These are phyloP conservation scores for Allomyces macrogynus DNA, from an alignment of 192 early-diverging fungal genomes.

Conservation along the genomic window DNA sequence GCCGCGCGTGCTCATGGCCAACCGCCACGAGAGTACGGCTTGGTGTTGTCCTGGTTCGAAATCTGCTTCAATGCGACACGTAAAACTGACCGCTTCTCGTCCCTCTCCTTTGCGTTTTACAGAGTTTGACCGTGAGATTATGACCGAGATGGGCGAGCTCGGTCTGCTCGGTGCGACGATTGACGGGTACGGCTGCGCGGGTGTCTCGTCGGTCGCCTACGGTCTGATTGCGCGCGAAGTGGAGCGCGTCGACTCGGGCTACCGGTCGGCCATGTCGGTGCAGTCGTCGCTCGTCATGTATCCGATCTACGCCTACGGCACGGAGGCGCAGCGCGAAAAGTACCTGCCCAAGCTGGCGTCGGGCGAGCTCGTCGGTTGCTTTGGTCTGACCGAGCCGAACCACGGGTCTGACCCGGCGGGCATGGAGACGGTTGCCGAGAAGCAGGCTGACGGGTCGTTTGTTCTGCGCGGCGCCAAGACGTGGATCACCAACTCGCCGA, in stretches of 20 bases:
- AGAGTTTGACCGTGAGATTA: conserved; percentile 76
- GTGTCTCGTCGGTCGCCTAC: conserved; percentile 91
- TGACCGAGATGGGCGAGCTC: conserved; percentile 81
- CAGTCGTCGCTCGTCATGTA: conserved; percentile 98
- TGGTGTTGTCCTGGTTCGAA: not conserved
- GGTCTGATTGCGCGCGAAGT: conserved; percentile 92
- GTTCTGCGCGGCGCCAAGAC: conserved; percentile 83
- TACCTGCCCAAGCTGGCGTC: conserved; percentile 72
- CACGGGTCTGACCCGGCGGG: conserved; percentile 83
- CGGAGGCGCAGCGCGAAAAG: conserved; percentile 68
- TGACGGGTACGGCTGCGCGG: conserved; percentile 88
- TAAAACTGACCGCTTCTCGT: no score
- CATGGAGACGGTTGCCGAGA: conserved; percentile 78
- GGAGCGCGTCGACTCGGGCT: conserved; percentile 88
- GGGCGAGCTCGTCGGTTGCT: conserved; percentile 72
- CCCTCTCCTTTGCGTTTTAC: not conserved
- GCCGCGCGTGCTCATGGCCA: conserved; percentile 65
- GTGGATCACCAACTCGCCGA: conserved; percentile 98
- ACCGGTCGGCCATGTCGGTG: conserved; percentile 93
- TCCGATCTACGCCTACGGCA: conserved; percentile 89
- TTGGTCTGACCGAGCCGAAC: conserved; percentile 95
- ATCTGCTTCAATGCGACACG: no score
- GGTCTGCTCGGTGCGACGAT: conserved; percentile 88
- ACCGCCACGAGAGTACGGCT: conserved; percentile 58
- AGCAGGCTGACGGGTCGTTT: conserved; percentile 41